A percentile compares a stretch with the other conserved stretches of the same genome.
These are phyloP conservation scores for Diaporthe sp. DNA, from an alignment of 2,329 filamentous ascomycete species.

Conservation along the genomic window DNA sequence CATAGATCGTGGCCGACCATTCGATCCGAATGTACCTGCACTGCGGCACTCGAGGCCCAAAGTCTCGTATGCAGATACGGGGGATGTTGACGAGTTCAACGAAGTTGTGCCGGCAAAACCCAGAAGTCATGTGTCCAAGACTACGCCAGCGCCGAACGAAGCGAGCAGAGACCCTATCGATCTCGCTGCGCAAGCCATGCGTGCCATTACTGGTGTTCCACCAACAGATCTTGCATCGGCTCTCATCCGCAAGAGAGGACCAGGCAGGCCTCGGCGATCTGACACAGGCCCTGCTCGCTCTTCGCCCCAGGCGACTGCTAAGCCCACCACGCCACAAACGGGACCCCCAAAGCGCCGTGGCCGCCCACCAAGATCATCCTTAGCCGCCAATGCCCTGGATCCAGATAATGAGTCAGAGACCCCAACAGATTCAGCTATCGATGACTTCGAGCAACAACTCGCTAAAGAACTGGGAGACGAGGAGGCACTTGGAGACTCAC, in stretches of 20 bases:
- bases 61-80: constrained; percentile 64
- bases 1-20: constrained; percentile 46
- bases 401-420: constrained; percentile 39
- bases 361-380: constrained; percentile 41
- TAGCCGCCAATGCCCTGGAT: constrained; percentile 33
- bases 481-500: background rate
- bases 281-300: constrained; percentile 34
- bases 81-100: constrained; percentile 60
- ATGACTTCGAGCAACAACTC: constrained; percentile 53
- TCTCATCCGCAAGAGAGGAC: constrained; percentile 39
- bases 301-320: constrained; percentile 35
- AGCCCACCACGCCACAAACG: constrained; percentile 33
- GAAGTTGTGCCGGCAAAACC: constrained; percentile 48
- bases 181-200: constrained; percentile 50
- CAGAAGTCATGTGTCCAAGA: constrained; percentile 38
- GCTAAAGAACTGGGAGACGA: constrained; percentile 49
- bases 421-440: constrained; percentile 44
- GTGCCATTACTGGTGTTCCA: constrained; percentile 45
- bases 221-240: background rate
- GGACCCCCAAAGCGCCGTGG: constrained; percentile 41
- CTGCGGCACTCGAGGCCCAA: constrained; percentile 67
- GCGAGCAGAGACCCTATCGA: constrained; percentile 48
- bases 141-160: constrained; percentile 34
- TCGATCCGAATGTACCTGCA: constrained; percentile 61
- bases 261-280: constrained; percentile 50